phyloP scores from a whole-genome alignment of 805 yeast genomes.

The Debaryomyces tyrocola region DNA sequence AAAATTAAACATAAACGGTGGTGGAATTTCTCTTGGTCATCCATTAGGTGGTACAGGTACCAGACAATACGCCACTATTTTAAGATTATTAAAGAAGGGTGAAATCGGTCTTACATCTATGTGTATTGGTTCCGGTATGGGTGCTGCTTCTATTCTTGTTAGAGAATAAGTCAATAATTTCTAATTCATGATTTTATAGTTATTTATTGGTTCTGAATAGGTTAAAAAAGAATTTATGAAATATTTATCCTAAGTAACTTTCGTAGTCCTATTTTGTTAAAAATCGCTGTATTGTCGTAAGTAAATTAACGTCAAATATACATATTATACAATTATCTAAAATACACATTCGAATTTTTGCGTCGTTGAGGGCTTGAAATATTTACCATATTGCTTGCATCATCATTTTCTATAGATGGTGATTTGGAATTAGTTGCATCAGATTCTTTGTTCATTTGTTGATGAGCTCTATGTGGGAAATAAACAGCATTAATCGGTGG shows the following conservation, averaged over 20 bases:
- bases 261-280: too few relatives aligned
- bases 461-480: conserved; percentile 57
- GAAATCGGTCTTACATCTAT: conserved; percentile 89
- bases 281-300: too few relatives aligned
- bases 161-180: conserved; percentile 55
- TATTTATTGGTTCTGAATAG: too few relatives aligned
- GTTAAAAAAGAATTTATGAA: too few relatives aligned
- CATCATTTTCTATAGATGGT: background rate
- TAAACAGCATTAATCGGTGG: conserved; percentile 58
- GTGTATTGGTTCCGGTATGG: conserved; percentile 99
- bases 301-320: too few relatives aligned
- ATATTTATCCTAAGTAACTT: too few relatives aligned
- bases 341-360: conserved; percentile 25
- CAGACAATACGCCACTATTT: conserved; percentile 85
- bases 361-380: conserved; percentile 9
- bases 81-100: conserved; percentile 76
- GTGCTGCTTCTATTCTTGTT: conserved; percentile 87
- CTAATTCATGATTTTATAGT: too few relatives aligned
- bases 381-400: background rate
- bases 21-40: conserved; percentile 96
- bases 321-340: conserved; percentile 11
- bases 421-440: background rate
- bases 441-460: conserved; percentile 9
- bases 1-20: conserved; percentile 83
- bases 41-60: conserved; percentile 74